A percentile compares a stretch with the other conserved stretches of the same genome.
These are phyloP conservation scores for Saccharomycopsis lassenensis DNA, from an alignment of 805 yeast genomes.

Conservation along the genomic window DNA sequence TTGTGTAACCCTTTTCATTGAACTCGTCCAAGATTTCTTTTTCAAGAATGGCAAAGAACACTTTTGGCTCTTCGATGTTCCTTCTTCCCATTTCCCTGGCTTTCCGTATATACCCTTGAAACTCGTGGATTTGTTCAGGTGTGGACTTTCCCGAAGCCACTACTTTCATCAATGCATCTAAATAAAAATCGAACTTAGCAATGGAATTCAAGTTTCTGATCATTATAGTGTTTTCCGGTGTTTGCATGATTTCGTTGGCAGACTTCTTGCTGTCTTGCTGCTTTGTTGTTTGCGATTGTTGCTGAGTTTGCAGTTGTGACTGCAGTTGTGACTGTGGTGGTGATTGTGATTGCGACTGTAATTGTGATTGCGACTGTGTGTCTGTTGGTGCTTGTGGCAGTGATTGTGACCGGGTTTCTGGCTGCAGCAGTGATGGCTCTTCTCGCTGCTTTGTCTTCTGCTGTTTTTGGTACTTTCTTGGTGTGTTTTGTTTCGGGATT, in stretches of 20 bases:
- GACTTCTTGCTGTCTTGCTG: constrained; percentile 1
- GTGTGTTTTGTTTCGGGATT: too few relatives aligned
- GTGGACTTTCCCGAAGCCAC: constrained; percentile 80
- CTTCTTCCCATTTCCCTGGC: constrained; percentile 62
- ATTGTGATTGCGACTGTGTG: constrained; percentile 20
- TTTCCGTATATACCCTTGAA: constrained; percentile 68
- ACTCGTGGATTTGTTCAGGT: constrained; percentile 58
- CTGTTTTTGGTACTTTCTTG: too few relatives aligned
- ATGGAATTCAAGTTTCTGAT: constrained; percentile 74
- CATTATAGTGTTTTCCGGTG: constrained; percentile 67
- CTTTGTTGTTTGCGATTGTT: not conserved
- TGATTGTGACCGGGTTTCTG: too few relatives aligned
- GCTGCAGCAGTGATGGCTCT: too few relatives aligned
- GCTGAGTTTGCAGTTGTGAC: constrained; percentile 1
- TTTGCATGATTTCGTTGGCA: constrained; percentile 34
- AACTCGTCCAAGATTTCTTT: constrained; percentile 9
- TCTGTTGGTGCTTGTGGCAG: constrained; percentile 18
- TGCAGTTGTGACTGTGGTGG: constrained; percentile 16
- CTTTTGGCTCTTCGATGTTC: constrained; percentile 16
- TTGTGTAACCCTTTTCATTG: too few relatives aligned
- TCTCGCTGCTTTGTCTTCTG: too few relatives aligned
- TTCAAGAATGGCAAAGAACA: constrained; percentile 15
- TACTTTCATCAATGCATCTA: constrained; percentile 65
- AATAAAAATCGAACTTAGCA: constrained; percentile 60
- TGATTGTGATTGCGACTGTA: constrained; percentile 17